phyloP scores from a whole-genome alignment of 2,329 filamentous ascomycete species.

The Xylaria sp. region DNA sequence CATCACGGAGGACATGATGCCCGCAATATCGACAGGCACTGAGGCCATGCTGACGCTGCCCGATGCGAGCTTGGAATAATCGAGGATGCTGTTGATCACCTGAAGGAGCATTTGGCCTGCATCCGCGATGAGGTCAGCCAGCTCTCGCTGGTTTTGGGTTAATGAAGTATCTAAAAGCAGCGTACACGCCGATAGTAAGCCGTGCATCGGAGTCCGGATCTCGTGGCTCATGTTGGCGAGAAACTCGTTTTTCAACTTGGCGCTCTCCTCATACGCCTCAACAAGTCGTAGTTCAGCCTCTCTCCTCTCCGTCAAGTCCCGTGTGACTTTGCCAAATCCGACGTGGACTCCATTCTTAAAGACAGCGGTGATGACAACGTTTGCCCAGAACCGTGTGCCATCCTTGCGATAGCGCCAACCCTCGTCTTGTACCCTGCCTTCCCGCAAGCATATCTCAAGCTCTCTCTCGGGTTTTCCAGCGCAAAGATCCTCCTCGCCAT shows the following conservation, averaged over 20 bases:
- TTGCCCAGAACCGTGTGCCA: constrained; percentile 29
- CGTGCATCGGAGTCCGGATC: constrained; percentile 28
- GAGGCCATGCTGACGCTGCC: constrained; percentile 19
- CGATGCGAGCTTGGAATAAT: constrained; percentile 30
- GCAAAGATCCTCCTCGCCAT: constrained; percentile 25
- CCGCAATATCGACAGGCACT: constrained; percentile 18
- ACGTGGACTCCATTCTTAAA: constrained; percentile 25
- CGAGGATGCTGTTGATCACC: constrained; percentile 31
- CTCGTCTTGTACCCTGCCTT: constrained; percentile 24
- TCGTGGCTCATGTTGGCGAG: constrained; percentile 32
- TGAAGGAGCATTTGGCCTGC: constrained; percentile 25
- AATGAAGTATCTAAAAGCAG: constrained; percentile 23
- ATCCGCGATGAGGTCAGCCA: constrained; percentile 27
- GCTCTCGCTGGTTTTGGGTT: constrained; percentile 17
- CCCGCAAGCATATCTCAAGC: constrained; percentile 26
- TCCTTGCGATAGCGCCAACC: constrained; percentile 30
- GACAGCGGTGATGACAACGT: constrained; percentile 29
- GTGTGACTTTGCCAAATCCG: constrained; percentile 29
- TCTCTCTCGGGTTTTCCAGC: constrained; percentile 22
- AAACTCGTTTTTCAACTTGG: constrained; percentile 30
- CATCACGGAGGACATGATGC: constrained; percentile 14
- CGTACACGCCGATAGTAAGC: constrained; percentile 26
- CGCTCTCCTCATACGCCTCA: constrained; percentile 27
- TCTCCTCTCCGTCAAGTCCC: constrained; percentile 26
- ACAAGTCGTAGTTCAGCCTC: constrained; percentile 22